Evolutionary conservation across 108 stramenopile genomes (phyloP), one percentile per base, ranked within the genome.

Genomic region (Skeletonema grethae): DNA sequence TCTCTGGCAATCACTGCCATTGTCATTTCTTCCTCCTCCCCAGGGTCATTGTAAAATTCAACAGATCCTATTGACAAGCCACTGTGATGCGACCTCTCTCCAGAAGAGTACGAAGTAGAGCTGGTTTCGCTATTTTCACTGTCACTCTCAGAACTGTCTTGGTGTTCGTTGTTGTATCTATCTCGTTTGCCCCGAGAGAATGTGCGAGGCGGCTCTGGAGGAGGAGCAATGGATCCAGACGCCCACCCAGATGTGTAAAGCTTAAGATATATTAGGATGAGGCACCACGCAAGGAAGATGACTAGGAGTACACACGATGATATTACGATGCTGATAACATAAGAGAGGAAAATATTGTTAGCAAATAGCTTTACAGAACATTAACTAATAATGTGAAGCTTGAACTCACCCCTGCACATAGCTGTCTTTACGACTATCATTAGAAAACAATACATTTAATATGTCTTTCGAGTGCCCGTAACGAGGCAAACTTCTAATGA

Each of bases 381-480:
- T 9, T 4, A 20, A 39, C 38, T 0, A 32, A 16, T 6, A 20
- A 16, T 20, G 8, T 22, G 1, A 5, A 53, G 50, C 22, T 63
- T 13, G 43, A 57, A 74, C 73, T 66, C 58, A 74, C 73, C 75
- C 68, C 69, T 70, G 69, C n/a, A 70, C 48, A 63, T 76, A 76
- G 32, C 35, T 62, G 35, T 70, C 75, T 41, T 70, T 61, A 4
- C 67, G 35, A 31, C 67, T 59, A 59, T 31, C 67, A 25, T 36
- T 13, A 18, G 65, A 28, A 28, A 28, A 74, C 10, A 60, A 43
- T 32, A 41, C 73, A n/a, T 7, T 24, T 53, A 46, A 24, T 5
- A 76, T 61, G 50, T 70, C 34, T 30, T 60, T 69, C 3, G 67
- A 16, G 28, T 59, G 67, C 46, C 69, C 75, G 63, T 76, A 69